A percentile compares a stretch with the other conserved stretches of the same genome.
These are phyloP conservation scores for Colletotrichum camelliae DNA, from an alignment of 2,329 filamentous ascomycete species.

Conservation along the genomic window DNA sequence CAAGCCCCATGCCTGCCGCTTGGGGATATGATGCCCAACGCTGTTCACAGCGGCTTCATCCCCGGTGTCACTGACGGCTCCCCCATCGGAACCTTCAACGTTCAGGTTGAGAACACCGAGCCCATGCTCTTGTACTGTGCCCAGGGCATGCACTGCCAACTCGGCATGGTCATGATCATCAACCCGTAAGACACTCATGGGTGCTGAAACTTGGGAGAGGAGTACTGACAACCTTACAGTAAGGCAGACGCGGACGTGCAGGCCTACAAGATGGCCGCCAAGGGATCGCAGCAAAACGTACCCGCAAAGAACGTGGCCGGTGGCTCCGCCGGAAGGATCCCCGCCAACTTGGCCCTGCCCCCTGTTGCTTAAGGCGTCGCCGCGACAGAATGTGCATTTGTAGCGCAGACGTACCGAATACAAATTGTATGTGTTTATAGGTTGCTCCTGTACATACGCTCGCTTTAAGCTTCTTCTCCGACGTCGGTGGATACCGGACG, in stretches of 20 bases:
- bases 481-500: not conserved
- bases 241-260: conserved; percentile 14
- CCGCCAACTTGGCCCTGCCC: not conserved
- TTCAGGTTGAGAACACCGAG: conserved; percentile 47
- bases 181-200: conserved; percentile 42
- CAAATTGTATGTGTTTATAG: not conserved
- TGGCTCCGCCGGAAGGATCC: not conserved
- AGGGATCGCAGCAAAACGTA: not conserved
- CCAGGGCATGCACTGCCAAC: conserved; percentile 51
- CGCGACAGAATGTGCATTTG: not conserved
- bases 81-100: conserved; percentile 49
- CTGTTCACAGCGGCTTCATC: conserved; percentile 46
- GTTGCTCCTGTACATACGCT: not conserved
- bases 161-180: conserved; percentile 56
- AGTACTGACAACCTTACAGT: not conserved
- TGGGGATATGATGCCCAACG: conserved; percentile 33
- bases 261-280: not conserved
- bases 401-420: not conserved
- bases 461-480: not conserved
- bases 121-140: conserved; percentile 59
- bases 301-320: conserved; percentile 15
- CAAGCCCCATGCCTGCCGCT: conserved; percentile 51
- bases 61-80: conserved; percentile 38
- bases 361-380: not conserved
- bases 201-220: fast-evolving